Evolutionary conservation across 352 stramenopile species (phyloP).

Genomic region (Paralagenidium karlingii): DNA sequence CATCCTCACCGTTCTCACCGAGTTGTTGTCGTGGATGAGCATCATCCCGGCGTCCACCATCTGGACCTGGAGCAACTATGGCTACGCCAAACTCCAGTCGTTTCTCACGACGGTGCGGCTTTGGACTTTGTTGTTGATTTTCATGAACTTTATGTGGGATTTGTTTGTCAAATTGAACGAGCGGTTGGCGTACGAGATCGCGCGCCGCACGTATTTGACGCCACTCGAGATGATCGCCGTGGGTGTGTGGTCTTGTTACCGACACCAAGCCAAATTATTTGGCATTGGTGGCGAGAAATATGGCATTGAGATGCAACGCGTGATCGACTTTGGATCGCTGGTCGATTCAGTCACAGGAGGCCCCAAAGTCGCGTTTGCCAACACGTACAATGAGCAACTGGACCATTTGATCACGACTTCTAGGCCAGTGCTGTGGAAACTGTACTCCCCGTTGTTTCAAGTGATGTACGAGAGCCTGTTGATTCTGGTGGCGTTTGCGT

Average conservation of each 20-base stretch:
- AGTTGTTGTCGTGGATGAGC: constrained; percentile 39
- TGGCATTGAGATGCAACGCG: constrained; percentile 11
- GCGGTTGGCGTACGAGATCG: constrained; percentile 8
- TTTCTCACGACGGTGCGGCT: constrained; percentile 1
- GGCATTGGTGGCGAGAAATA: constrained; percentile 12
- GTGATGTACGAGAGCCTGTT: constrained; percentile 5
- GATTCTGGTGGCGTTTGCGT: constrained; percentile 3
- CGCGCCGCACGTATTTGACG: constrained; percentile 9
- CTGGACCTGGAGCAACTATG: constrained; percentile 14
- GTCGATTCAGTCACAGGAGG: constrained; percentile 7
- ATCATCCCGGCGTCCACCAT: constrained; percentile 34
- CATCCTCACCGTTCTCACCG: constrained; percentile 8
- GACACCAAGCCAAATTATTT: constrained; percentile 4
- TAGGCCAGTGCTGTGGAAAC: constrained; percentile 4
- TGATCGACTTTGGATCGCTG: constrained; percentile 11
- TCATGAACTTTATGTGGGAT: constrained; percentile 6
- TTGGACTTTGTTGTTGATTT: constrained; percentile 6
- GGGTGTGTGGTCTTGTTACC: constrained; percentile 7
- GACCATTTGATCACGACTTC: constrained; percentile 6
- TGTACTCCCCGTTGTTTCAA: constrained; percentile 8
- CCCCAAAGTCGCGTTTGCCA: constrained; percentile 11
- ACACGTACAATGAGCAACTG: constrained; percentile 13
- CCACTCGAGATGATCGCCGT: constrained; percentile 11
- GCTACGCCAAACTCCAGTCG: constrained; percentile 2
- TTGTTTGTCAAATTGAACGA: constrained; percentile 1